Base-by-base conservation (phyloP, 495 filamentous ascomycete genomes). In the Neurospora intermedia region DNA sequence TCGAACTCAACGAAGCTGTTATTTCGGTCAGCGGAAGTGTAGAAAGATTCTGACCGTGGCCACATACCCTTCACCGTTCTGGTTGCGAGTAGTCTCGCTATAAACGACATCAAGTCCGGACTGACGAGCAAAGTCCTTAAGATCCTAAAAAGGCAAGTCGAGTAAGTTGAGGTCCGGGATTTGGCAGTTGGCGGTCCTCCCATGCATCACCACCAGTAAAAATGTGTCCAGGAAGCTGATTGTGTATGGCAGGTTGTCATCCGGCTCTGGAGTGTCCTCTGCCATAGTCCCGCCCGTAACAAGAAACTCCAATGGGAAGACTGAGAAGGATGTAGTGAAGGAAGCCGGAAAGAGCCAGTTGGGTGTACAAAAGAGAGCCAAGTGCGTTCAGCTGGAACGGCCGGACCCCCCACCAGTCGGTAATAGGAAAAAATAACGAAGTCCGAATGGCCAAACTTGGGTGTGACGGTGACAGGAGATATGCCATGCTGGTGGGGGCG, bases 121-220 rank as follows among this genome's bases (percentile, higher is more conserved):
- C 81, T 94, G 92, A 79, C 96, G 95, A 73, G 96, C 96, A 81
- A 98, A 99, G 83, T 99, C 96, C 93, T 99, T 99, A 54, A 99
- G 89, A 82, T 99, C 96, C 96, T 99, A 92, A 80, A 87, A 82
- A 84, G 84, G 85, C 85, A 86, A 76, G 82, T 83, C 82, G 81
- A 83, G 84, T 87, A 86, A 86, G 84, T 87, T 78, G 84, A 78
- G 76, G 81, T 83, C 83, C 84, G 80, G 84, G 82, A 81, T 80
- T 54, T 73, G 74, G 72, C 20, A 41, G 71, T 48, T 74, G 79
- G 73, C 71, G 75, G 74, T 45, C 54, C 46, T 76, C 70, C 77
- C 80, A 83, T 76, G 79, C 77, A 69, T 83, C 85, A 77, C 75
- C 84, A 23, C 83, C 85, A 76, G 82, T 84, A 38, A 77, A 82